Evolutionary conservation across 441 rosid genomes (phyloP).

Genomic region (Syzygium syzygioides): DNA sequence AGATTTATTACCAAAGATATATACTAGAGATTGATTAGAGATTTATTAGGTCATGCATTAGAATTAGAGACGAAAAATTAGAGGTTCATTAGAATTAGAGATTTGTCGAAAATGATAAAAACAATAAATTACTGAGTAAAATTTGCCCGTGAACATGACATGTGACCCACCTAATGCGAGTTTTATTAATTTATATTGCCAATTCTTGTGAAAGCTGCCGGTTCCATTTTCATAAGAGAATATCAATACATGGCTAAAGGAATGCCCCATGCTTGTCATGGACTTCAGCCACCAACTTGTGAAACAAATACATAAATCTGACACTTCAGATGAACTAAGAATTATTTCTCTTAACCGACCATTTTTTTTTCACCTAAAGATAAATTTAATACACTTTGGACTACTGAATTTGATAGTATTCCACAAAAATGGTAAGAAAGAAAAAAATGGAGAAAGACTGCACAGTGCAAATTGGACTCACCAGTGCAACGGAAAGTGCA

Average conservation of each 20-base stretch:
- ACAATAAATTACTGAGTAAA: neutral
- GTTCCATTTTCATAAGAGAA: neutral
- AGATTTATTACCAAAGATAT: neutral
- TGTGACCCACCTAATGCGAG: neutral
- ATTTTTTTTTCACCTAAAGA: neutral
- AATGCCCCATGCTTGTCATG: neutral
- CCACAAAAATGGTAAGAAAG: neutral
- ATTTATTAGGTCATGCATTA: neutral
- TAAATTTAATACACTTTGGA: neutral
- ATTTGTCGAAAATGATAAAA: neutral
- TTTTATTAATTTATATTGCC: neutral
- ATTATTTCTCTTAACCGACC: neutral
- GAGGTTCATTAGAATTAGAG: neutral
- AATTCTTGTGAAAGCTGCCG: neutral
- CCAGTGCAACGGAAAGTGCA: neutral
- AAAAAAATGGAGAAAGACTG: neutral
- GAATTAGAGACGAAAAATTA: neutral
- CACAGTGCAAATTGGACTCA: neutral
- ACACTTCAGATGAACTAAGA: neutral
- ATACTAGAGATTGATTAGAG: neutral
- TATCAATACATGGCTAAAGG: neutral
- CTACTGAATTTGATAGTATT: neutral
- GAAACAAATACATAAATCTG: neutral
- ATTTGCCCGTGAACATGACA: neutral
- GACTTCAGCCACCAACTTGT: neutral